Conservation (phyloP, 257 asterid species). For the Orobanche coerulescens region DNA sequence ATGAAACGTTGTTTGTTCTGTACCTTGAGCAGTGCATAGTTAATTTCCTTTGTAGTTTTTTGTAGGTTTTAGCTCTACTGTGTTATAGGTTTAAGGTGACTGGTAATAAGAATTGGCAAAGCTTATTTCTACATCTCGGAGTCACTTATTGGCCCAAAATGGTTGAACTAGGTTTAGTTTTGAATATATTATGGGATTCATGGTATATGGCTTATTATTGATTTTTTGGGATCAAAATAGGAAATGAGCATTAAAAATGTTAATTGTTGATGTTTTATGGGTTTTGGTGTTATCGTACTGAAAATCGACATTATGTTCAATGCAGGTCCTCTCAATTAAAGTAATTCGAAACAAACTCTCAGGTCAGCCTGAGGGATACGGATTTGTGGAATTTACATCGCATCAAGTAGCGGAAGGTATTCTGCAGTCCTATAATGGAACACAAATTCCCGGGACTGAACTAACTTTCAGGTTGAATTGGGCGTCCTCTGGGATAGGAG, state of each 20-base stretch:
- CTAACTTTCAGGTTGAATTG: slow-evolving; percentile 91
- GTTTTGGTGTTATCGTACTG: slow-evolving; percentile 4
- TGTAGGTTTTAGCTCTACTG: background rate
- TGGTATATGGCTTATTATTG: background rate
- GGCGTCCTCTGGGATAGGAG: slow-evolving; percentile 97
- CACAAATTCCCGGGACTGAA: slow-evolving; percentile 95
- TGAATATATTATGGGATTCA: slow-evolving; percentile 9
- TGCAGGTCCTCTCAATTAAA: slow-evolving; percentile 82
- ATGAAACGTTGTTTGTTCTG: background rate
- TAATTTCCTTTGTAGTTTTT: background rate
- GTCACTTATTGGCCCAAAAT: background rate
- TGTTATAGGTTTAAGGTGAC: background rate
- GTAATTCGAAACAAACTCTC: slow-evolving; percentile 88
- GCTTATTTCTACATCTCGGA: too few species aligned
- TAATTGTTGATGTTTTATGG: background rate
- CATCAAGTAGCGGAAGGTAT: slow-evolving; percentile 83
- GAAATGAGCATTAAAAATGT: background rate
- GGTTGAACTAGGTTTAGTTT: background rate
- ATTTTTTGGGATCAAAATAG: background rate
- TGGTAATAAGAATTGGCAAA: background rate
- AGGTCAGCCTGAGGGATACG: slow-evolving; percentile 93
- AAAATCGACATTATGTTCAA: slow-evolving; percentile 3
- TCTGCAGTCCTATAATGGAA: slow-evolving; percentile 76
- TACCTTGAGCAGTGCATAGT: background rate
- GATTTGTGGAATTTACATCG: slow-evolving; percentile 79